A percentile compares a stretch with the other conserved stretches of the same genome.
Conservation (phyloP, 306 rosid species). For the Begonia peltatifolia region DNA sequence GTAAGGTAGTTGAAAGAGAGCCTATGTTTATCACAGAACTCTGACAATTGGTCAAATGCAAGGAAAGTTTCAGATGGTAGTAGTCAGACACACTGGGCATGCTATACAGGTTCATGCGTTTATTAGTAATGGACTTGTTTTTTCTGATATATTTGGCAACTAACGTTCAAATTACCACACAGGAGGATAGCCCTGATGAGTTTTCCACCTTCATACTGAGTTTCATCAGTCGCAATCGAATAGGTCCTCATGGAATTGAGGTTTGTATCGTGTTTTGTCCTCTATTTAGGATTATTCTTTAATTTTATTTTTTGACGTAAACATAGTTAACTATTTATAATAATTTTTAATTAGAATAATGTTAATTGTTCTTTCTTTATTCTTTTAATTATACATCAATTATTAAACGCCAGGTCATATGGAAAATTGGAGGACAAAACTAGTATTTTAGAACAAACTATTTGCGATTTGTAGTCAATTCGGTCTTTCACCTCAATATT, state of each 20-base stretch:
- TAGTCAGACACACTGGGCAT: constrained; percentile 83
- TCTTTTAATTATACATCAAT: no score
- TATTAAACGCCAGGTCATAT: no score
- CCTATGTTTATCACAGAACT: constrained; percentile 32
- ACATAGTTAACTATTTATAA: no score
- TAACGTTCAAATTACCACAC: constrained; percentile 13
- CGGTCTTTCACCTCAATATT: no score
- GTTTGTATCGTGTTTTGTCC: constrained; percentile 21
- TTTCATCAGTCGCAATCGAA: constrained; percentile 67
- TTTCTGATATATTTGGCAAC: not conserved
- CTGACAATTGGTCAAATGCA: constrained; percentile 99
- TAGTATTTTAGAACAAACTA: no score
- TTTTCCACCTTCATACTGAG: constrained; percentile 51
- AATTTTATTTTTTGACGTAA: no score
- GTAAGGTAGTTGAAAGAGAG: no score
- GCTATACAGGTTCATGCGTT: constrained; percentile 66
- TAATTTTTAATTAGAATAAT: no score
- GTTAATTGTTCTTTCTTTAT: no score
- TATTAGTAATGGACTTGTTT: not conserved
- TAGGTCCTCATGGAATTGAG: constrained; percentile 83
- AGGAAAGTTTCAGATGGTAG: constrained; percentile 95
- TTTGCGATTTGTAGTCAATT: no score
- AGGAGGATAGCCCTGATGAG: constrained; percentile 97
- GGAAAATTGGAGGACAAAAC: no score
- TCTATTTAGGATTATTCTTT: no score